A percentile compares a stretch with the other conserved stretches of the same genome.
Evolutionary conservation across 2,329 filamentous ascomycete species (phyloP).

Genomic region (Eurotiales sp.): DNA sequence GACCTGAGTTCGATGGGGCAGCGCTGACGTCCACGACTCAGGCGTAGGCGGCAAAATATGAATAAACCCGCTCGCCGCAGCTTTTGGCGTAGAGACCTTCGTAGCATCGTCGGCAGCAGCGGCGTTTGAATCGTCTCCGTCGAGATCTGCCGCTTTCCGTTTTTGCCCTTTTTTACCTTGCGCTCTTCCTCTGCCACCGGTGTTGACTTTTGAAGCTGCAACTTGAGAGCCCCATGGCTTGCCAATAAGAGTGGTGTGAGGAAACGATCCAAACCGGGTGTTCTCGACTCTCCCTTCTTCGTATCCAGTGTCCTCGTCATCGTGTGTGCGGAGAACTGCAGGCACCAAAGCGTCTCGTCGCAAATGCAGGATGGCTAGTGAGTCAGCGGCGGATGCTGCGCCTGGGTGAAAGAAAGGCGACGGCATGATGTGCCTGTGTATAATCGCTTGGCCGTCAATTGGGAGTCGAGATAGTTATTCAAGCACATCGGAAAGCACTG

Average conservation of each 20-base stretch:
- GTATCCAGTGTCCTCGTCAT: slow-evolving; percentile 66
- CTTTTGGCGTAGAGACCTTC: slow-evolving; percentile 21
- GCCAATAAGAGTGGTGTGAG: slow-evolving; percentile 71
- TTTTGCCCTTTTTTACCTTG: slow-evolving; percentile 41
- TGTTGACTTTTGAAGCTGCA: slow-evolving; percentile 83
- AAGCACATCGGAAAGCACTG: no score
- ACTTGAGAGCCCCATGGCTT: slow-evolving; percentile 91
- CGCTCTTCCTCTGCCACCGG: slow-evolving; percentile 74
- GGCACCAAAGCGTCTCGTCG: slow-evolving; percentile 82
- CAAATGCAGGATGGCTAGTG: slow-evolving; percentile 79
- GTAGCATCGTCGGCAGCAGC: slow-evolving; percentile 24
- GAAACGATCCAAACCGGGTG: slow-evolving; percentile 89
- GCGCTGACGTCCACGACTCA: slow-evolving; percentile 49
- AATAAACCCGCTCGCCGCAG: slow-evolving; percentile 44
- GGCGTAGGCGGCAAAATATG: slow-evolving; percentile 49
- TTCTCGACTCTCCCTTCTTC: slow-evolving; percentile 77
- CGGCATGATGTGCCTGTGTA: slow-evolving; percentile 29
- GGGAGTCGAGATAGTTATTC: no score
- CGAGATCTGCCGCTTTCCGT: slow-evolving; percentile 35
- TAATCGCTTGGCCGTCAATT: no score
- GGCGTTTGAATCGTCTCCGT: slow-evolving; percentile 17
- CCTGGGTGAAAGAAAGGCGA: slow-evolving; percentile 81
- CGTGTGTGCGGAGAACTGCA: slow-evolving; percentile 61
- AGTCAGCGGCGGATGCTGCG: slow-evolving; percentile 57
- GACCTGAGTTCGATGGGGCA: slow-evolving; percentile 51